Base-by-base conservation (phyloP, 2,329 filamentous ascomycete species). In the Colletotrichum plurivorum region DNA sequence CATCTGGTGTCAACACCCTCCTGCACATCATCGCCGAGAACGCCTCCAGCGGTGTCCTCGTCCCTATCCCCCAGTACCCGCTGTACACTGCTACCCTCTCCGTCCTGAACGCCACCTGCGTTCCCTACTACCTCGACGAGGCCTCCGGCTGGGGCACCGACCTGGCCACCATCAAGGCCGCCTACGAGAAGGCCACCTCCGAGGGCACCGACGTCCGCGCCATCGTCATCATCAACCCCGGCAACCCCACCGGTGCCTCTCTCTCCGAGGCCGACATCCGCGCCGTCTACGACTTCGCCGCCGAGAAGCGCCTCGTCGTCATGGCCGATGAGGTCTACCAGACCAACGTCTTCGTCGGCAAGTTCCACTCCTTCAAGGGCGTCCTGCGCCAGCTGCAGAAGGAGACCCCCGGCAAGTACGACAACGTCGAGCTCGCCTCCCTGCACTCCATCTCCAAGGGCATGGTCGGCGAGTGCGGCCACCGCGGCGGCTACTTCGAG, bases 301-400 rank as follows among this genome's bases (percentile, higher is more conserved):
- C 90, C 31, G 87, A 95, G 80, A 90, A 98, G 85, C 90, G 92
- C 75, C 88, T 99, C 27, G 94, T 98, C 64, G 86, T 98, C 73
- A 89, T 99, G 76, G 96, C 96, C 60, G 96, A 99, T 78, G 96
- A 99, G 82, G 96, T 99, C 45, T 99, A 99, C 89, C 96, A 99
- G 84, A 98, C 96, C 78, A 99, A 99, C 82, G 93, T 99, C 75
- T 99, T 99, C 83, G 85, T 93, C 71, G 96, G 96, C 80, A 88
- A 95, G 79, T 99, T 99, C 86, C 90, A 93, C 83, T 97, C 93
- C 77, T 98, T 99, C 91, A 98, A 98, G 85, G 90, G 93, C 75
- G 90, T 92, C 48, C 89, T 99, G 58, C 90, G 95, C 72, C 87
- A 92, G 74, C 84, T 98, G 76, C 95, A 98, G 81, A 86, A 92